Conservation (phyloP, 1,284 basidiomycete species). For the Farysia itapuensis region DNA sequence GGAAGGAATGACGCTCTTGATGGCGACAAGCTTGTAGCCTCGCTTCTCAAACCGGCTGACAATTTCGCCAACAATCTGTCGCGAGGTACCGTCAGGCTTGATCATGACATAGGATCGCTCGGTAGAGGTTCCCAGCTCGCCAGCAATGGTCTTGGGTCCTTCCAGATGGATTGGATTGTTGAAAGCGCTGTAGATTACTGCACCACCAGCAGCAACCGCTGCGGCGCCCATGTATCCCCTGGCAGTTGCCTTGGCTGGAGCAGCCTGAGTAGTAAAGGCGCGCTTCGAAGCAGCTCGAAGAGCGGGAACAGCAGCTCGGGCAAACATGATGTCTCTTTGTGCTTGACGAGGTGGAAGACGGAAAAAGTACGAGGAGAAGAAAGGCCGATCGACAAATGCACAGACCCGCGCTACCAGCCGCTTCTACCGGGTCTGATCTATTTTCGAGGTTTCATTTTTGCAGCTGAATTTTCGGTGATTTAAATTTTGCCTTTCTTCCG, state of each 20-base stretch:
- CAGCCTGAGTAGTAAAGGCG: slow-evolving; percentile 38
- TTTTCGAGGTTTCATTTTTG: too few species aligned
- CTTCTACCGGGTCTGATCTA: too few species aligned
- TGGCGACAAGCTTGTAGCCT: slow-evolving; percentile 32
- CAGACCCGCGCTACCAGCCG: background rate
- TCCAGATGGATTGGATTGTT: slow-evolving; percentile 54
- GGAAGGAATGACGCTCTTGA: slow-evolving; percentile 21
- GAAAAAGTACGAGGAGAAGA: slow-evolving; percentile 1
- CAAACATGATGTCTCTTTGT: slow-evolving; percentile 24
- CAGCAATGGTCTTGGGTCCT: slow-evolving; percentile 62
- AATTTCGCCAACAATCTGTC: slow-evolving; percentile 55
- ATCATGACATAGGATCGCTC: slow-evolving; percentile 64
- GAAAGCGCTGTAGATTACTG: slow-evolving; percentile 30
- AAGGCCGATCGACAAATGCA: background rate
- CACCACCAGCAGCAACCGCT: slow-evolving; percentile 33
- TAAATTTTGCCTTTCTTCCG: too few species aligned
- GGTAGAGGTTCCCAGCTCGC: slow-evolving; percentile 61
- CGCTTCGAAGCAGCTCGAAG: slow-evolving; percentile 38
- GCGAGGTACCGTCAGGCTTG: slow-evolving; percentile 53
- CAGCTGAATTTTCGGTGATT: too few species aligned
- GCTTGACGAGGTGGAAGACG: too few species aligned
- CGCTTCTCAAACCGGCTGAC: slow-evolving; percentile 49
- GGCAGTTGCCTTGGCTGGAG: slow-evolving; percentile 16
- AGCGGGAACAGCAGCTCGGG: slow-evolving; percentile 31
- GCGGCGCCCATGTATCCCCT: slow-evolving; percentile 34